Percentiles rank a stretch among this genome's conserved stretches.
These are phyloP conservation scores for Lipomyces kockii DNA, from an alignment of 805 yeast species.

Conservation along the genomic window DNA sequence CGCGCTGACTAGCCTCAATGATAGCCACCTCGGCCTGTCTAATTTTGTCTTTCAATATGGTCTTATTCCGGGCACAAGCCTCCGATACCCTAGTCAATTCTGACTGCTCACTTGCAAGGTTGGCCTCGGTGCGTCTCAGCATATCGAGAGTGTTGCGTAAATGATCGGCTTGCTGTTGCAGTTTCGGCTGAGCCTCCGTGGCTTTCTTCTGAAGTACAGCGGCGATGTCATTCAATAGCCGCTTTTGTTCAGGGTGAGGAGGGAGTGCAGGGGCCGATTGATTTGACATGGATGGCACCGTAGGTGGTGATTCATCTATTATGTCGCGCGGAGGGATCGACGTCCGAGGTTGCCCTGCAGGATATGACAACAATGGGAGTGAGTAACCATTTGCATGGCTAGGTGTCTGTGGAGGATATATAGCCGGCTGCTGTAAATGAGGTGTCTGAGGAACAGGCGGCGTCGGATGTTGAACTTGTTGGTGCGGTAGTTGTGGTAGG, in stretches of 20 bases:
- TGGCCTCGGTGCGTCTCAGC: slow-evolving; percentile 45
- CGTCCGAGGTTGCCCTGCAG: not conserved
- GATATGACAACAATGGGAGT: slow-evolving; percentile 1
- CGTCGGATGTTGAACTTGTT: not conserved
- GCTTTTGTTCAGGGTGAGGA: slow-evolving; percentile 46
- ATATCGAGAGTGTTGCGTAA: slow-evolving; percentile 47
- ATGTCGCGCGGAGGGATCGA: slow-evolving; percentile 11
- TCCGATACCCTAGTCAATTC: slow-evolving; percentile 52
- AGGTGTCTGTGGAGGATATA: slow-evolving; percentile 18
- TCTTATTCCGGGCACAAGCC: slow-evolving; percentile 19
- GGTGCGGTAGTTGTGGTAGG: slow-evolving; percentile 1
- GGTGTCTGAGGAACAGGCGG: slow-evolving; percentile 10
- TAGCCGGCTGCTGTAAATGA: slow-evolving; percentile 4
- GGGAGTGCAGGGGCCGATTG: slow-evolving; percentile 41
- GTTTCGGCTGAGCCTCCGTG: slow-evolving; percentile 39
- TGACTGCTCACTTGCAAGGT: slow-evolving; percentile 47
- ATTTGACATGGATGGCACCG: not conserved
- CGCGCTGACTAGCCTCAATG: slow-evolving; percentile 41
- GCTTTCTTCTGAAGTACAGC: slow-evolving; percentile 39
- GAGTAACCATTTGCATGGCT: slow-evolving; percentile 10
- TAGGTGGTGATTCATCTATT: slow-evolving; percentile 22
- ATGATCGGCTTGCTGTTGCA: slow-evolving; percentile 39
- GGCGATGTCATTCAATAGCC: slow-evolving; percentile 39
- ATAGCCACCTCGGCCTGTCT: slow-evolving; percentile 43
- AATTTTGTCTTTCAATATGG: slow-evolving; percentile 27